A percentile compares a stretch with the other conserved stretches of the same genome.
Conservation (phyloP, 768 basidiomycete genomes). For the Macrolepiota fuliginosa region DNA sequence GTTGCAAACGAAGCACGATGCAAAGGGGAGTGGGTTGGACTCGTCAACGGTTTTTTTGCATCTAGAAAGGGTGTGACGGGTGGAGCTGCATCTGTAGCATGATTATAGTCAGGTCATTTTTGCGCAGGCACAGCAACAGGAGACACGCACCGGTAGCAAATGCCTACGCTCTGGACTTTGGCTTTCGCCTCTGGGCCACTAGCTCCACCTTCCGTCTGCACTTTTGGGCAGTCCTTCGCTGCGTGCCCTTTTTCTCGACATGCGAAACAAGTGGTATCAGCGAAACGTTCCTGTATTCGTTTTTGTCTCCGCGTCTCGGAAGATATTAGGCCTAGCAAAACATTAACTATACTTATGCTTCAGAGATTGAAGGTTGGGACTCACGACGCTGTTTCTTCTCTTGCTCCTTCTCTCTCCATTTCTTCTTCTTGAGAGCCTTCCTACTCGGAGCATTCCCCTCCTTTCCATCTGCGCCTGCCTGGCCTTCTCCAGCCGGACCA, state of each 20-base stretch:
- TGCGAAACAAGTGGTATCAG: slow-evolving; percentile 76
- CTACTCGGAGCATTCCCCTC: slow-evolving; percentile 4
- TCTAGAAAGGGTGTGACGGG: slow-evolving; percentile 70
- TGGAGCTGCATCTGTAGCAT: slow-evolving; percentile 71
- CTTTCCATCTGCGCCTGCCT: not conserved
- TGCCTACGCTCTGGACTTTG: slow-evolving; percentile 37
- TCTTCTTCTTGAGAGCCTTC: slow-evolving; percentile 21
- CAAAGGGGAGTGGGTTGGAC: slow-evolving; percentile 74
- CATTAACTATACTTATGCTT: not conserved
- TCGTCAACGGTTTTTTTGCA: slow-evolving; percentile 69
- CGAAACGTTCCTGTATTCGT: slow-evolving; percentile 55
- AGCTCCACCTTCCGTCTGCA: slow-evolving; percentile 19
- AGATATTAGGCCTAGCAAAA: not conserved
- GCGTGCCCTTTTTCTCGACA: slow-evolving; percentile 84
- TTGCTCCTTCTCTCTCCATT: slow-evolving; percentile 29
- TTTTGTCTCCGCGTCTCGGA: slow-evolving; percentile 63
- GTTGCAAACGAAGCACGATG: slow-evolving; percentile 90
- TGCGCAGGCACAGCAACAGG: not conserved
- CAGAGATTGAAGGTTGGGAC: slow-evolving; percentile 23
- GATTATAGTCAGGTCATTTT: not conserved
- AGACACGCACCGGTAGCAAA: slow-evolving; percentile 66
- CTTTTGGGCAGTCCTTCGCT: slow-evolving; percentile 74
- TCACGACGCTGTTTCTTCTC: slow-evolving; percentile 28
- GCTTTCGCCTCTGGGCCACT: slow-evolving; percentile 15
- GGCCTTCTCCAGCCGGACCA: not conserved